Evolutionary conservation across 1,284 basidiomycete species (phyloP).

Genomic region (Pascua sp.): DNA sequence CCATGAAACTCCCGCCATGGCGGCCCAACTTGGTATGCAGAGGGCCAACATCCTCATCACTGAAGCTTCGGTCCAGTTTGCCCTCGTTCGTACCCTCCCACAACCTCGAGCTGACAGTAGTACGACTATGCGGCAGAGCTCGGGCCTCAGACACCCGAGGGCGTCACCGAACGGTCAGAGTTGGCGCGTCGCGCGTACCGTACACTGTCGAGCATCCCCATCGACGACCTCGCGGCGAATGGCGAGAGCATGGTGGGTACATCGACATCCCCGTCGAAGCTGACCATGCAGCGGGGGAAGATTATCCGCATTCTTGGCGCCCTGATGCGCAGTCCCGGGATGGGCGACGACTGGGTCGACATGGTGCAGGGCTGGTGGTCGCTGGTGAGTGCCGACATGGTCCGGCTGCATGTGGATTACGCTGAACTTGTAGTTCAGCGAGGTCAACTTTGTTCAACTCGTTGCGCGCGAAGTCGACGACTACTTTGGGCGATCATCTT

Average conservation of each 20-base stretch:
- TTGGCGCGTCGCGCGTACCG: constrained; percentile 25
- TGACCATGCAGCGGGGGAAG: constrained; percentile 20
- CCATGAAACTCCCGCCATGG: not conserved
- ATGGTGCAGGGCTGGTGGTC: constrained; percentile 31
- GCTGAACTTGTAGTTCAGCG: constrained; percentile 9
- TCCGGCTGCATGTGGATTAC: constrained; percentile 3
- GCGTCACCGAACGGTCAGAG: constrained; percentile 17
- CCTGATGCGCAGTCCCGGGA: constrained; percentile 19
- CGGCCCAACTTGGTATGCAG: constrained; percentile 9
- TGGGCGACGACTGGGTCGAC: constrained; percentile 20
- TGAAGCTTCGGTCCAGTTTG: constrained; percentile 23
- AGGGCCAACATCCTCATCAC: constrained; percentile 31
- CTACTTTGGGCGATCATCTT: too few relatives aligned
- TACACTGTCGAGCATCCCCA: constrained; percentile 28
- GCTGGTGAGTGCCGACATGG: not conserved
- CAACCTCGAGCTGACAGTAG: constrained; percentile 2
- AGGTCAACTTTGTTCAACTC: constrained; percentile 30
- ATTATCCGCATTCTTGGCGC: constrained; percentile 27
- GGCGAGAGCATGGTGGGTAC: constrained; percentile 33
- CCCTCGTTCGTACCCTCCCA: constrained; percentile 5
- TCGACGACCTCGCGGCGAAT: constrained; percentile 32
- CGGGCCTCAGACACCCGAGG: constrained; percentile 17
- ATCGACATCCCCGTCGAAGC: not conserved
- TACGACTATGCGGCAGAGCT: constrained; percentile 27
- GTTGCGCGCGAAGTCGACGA: constrained; percentile 7